Conservation (phyloP, 768 basidiomycete species). For the Psilocybe azurescens region DNA sequence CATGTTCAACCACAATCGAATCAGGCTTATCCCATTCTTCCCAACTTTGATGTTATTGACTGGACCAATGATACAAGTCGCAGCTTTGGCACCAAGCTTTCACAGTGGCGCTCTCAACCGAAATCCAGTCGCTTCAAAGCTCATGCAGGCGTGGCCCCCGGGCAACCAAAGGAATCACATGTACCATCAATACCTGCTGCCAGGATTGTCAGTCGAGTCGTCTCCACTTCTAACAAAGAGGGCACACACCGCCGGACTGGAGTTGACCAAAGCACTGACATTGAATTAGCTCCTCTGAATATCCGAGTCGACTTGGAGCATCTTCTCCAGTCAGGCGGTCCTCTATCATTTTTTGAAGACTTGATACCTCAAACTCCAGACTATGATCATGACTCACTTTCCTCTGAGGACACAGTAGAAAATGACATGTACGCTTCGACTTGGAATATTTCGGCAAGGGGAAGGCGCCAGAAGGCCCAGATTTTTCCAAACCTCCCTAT, state of each 20-base stretch:
- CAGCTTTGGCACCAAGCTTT: conserved; percentile 54
- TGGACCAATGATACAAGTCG: conserved; percentile 58
- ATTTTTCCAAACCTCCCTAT: not conserved
- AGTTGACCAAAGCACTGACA: conserved; percentile 34
- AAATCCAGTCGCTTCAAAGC: conserved; percentile 5
- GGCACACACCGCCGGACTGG: not conserved
- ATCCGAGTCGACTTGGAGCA: conserved; percentile 73
- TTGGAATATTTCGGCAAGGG: conserved; percentile 5
- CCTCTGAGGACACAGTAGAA: conserved; percentile 16
- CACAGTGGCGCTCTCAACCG: conserved; percentile 63
- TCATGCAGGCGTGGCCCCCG: not conserved
- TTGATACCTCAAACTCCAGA: conserved; percentile 8
- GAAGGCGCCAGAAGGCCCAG: not conserved
- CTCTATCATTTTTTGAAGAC: conserved; percentile 45
- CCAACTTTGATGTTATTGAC: conserved; percentile 62
- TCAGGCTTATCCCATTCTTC: conserved; percentile 39
- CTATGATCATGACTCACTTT: conserved; percentile 10
- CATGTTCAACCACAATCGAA: conserved; percentile 46
- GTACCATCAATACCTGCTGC: not conserved
- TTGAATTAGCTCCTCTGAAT: conserved; percentile 69
- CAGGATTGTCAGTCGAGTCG: conserved; percentile 5
- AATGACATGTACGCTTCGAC: conserved; percentile 4
- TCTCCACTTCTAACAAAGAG: not conserved
- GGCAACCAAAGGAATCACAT: not conserved
- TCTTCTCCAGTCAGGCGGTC: conserved; percentile 41